Evolutionary conservation across 768 basidiomycete genomes (phyloP), one percentile per base, ranked within the genome.

Genomic region (Lenzites betulinus): DNA sequence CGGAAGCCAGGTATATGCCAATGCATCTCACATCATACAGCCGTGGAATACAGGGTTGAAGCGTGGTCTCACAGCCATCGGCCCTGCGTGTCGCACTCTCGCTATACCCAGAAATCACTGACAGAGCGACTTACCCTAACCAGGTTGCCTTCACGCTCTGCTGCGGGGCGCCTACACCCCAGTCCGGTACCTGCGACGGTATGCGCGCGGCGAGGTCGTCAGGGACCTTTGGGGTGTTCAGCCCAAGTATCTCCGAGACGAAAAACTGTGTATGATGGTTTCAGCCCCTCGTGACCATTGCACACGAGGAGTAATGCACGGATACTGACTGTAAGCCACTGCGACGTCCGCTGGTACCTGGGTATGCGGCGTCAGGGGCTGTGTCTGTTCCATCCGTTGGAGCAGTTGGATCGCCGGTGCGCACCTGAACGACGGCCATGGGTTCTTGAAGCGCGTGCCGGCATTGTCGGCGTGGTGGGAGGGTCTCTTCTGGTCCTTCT

Each of bases 111-210:
- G 30, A 33, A 33, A 33, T 33, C 6, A 33, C 30, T 33, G 15
- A 4, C 7, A 15, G 38, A 13, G 15, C 15, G 18, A 6, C 66
- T 35, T 28, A 69, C 67, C 76, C 76, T 0, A 78, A 64, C 75
- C 76, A 78, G 0, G 76, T 78, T 18, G 75, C 73, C 57, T 76
- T 75, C 42, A 76, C 52, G 3, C 53, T 57, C 1, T 62, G 60
- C 4, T 39, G 49, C 2, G 58, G 38, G 0, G 58, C 63, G 0
- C 6, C 11, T 11, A 54, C 46, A 33, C 69, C 70, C 73, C 73
- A 74, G 30, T 64, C 67, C 1, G 73, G 71, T 36, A 23, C 59
- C 44, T 57, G 60, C 0, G 65, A 54, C 11, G 69, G 70, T 2
- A 73, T 55, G 16, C 36, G 58, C 3, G 56, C 16, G 2, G 56